Evolutionary conservation across 2,329 filamentous ascomycete genomes (phyloP), one percentile per base, ranked within the genome.

Genomic region (Trichocomaceae sp.): DNA sequence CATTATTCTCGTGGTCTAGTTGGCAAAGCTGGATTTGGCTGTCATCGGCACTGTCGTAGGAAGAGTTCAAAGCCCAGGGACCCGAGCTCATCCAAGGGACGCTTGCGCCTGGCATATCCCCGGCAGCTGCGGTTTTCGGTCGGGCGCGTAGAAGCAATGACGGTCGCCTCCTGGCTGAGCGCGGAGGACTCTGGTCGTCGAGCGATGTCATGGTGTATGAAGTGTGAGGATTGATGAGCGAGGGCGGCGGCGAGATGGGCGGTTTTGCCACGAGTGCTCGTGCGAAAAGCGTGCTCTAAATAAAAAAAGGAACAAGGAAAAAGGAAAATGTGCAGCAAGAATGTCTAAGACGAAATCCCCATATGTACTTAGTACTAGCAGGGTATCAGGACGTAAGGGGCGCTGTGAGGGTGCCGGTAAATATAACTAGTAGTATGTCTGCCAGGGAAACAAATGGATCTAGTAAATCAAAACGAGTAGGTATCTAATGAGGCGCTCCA

Each of bases 101-200:
- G 19, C 45, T 46, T 35, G 55, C 41, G n/a, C 51, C 41, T 6
- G 37, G 46, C 12, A 53, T 20, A n/a, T 52, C 59, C 23, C 58
- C 59, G 8, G 45, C 50, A n/a, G 62, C 63, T 5, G 71, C 64
- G 6, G 71, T 75, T 23, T 66, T 66, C 13, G 73, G 70, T 46
- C 72, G 69, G 50, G 64, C 54, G 56, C 64, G 67, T 52, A 70
- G 61, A 12, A 71, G 67, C 37, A 75, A 58, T 15, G 74, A 75
- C 29, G 71, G 65, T 58, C 70, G 68, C 56, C 70, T 69, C 31
- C 66, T 64, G 37, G 67, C 59, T 26, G 68, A 60, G 55, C 63
- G 59, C 33, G 49, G 56, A 26, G 62, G 55, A 47, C 50, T 61
- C 6, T 60, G 58, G 47, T 73, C 69, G 47, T 73, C 69, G 45